Percentiles rank a stretch among this genome's conserved stretches.
Conservation (phyloP, 208 protist genomes). For the Trichomonas vaginalis region DNA sequence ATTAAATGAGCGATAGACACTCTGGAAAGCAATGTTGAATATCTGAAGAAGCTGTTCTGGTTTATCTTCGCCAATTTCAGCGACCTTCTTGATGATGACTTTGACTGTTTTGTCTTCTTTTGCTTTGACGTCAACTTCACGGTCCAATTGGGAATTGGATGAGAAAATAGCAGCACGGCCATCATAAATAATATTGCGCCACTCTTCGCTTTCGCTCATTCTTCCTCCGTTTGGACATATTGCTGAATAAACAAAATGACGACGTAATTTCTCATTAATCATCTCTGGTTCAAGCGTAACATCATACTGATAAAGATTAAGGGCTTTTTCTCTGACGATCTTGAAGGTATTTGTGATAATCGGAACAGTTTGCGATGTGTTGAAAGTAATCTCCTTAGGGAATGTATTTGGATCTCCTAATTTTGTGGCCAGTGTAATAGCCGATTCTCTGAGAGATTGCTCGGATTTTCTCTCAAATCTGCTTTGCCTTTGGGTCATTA, state of each 20-base stretch:
- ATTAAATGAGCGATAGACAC: background rate
- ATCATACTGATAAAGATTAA: background rate
- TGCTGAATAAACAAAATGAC: background rate
- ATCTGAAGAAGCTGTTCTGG: background rate
- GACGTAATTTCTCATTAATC: background rate
- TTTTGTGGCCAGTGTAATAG: background rate
- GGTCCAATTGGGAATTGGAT: background rate
- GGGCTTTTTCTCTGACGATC: background rate
- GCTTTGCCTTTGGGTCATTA: background rate
- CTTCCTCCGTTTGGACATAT: background rate
- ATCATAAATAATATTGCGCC: constrained; percentile 1
- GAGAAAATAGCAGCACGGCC: background rate
- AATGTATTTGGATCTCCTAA: background rate
- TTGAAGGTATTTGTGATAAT: background rate
- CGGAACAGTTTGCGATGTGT: background rate
- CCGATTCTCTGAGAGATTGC: background rate
- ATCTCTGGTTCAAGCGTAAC: background rate
- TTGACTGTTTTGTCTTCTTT: background rate
- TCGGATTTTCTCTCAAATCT: background rate
- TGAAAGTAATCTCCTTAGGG: background rate
- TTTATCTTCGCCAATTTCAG: background rate
- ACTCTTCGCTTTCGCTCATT: background rate
- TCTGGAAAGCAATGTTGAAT: background rate
- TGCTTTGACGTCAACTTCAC: background rate
- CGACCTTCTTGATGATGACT: background rate